Evolutionary conservation across 2,329 filamentous ascomycete genomes (phyloP), one percentile per base, ranked within the genome.

Genomic region (Cercospora citrullina): DNA sequence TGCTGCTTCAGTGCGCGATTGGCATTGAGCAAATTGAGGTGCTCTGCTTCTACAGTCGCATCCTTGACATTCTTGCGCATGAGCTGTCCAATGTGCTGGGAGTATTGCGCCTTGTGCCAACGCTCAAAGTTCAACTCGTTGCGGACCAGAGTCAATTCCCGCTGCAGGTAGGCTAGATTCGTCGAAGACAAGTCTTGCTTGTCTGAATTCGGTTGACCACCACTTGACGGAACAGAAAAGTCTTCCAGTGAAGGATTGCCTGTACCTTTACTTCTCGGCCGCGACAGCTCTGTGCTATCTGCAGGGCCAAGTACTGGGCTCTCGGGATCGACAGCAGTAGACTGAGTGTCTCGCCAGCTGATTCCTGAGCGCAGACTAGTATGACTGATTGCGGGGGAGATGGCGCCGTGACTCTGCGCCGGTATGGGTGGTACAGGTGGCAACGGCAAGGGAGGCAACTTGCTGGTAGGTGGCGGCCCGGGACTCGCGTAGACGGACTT

Each of bases 101-200:
- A 87, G 77, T 94, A 92, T 75, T 95, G 92, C 71, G 93, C 88
- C 76, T 94, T 94, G 74, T 94, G 85, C 78, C 93, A 94, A 28
- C 91, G 86, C 77, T 95, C 92, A 75, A 94, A 95, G 71, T 91
- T 91, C 53, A 95, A 83, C 73, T 95, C 91, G 69, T 94, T 95
- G 55, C 90, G 88, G 10, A 95, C 79, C 2, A 94, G 81, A 63
- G 93, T 86, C n/a, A 93, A 86, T 73, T 93, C 90, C 51, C 90
- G 86, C 72, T 92, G 89, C 3, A 95, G 80, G 71, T 88, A 87
- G 1, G 85, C 81, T 30, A 85, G 74, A 66, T 84, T 78, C 26
- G 63, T 76, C 59, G 70, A 67, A 16, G 75, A 72, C n/a, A 65
- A 57, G 21, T 74, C 72, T 5, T 64, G 58, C 30, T 65, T 69